Percentiles rank a stretch among this genome's conserved stretches.
Conservation (phyloP, 1,284 basidiomycete species). For the Cryptococcus depauperatus region DNA sequence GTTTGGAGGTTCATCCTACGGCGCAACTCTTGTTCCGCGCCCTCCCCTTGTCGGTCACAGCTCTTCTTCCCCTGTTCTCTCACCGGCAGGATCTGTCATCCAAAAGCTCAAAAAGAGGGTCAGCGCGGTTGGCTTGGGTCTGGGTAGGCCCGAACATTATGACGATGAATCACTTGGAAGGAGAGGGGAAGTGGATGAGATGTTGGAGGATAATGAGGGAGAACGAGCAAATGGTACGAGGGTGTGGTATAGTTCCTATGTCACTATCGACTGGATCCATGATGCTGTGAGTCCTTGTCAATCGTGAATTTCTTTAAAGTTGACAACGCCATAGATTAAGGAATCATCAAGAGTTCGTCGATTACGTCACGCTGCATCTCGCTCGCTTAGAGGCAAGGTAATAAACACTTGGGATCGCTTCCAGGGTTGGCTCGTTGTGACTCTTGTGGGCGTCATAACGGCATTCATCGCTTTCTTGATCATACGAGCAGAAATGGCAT, state of each 20-base stretch:
- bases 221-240: slow-evolving; percentile 70
- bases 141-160: slow-evolving; percentile 24
- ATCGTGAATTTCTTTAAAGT: not conserved
- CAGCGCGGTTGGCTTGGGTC: slow-evolving; percentile 28
- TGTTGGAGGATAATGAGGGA: slow-evolving; percentile 51
- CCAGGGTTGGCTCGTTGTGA: slow-evolving; percentile 86
- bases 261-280: slow-evolving; percentile 70
- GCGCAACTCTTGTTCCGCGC: slow-evolving; percentile 1
- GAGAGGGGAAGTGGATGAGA: slow-evolving; percentile 38
- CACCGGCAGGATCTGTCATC: slow-evolving; percentile 27
- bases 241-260: slow-evolving; percentile 66
- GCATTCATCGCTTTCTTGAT: slow-evolving; percentile 81
- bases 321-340: slow-evolving; percentile 54
- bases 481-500: slow-evolving; percentile 74
- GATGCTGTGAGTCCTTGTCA: slow-evolving; percentile 52
- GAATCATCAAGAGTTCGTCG: slow-evolving; percentile 70
- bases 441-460: slow-evolving; percentile 65
- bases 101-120: slow-evolving; percentile 26
- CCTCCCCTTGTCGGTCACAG: not conserved
- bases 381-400: slow-evolving; percentile 62
- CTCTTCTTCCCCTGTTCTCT: not conserved
- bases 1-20: slow-evolving; percentile 2
- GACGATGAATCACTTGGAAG: slow-evolving; percentile 20
- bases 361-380: slow-evolving; percentile 54
- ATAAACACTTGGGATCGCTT: slow-evolving; percentile 69